These are phyloP conservation scores for Plasmodium cynomolgi DNA, from an alignment of 169 alveolate species.

Conservation along the genomic window DNA sequence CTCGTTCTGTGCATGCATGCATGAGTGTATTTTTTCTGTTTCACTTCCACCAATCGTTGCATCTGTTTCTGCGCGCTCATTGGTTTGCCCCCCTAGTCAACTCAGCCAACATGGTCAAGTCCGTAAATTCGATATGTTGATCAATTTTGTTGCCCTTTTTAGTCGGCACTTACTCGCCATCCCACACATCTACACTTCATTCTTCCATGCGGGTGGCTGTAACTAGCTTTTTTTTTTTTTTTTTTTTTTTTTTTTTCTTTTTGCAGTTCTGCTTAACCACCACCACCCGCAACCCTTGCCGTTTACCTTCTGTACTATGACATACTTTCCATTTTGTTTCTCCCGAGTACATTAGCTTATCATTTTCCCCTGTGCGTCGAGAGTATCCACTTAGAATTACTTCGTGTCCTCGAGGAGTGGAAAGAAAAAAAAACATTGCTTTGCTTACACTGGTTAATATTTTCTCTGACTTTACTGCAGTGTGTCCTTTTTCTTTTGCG, in stretches of 20 bases:
- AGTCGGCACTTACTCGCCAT: neutral
- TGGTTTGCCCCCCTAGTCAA: neutral
- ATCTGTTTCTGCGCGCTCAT: neutral
- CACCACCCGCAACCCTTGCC: neutral
- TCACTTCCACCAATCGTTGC: neutral
- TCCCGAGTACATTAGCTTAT: neutral
- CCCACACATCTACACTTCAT: neutral
- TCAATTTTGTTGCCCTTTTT: neutral
- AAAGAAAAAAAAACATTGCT: no score
- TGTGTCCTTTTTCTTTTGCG: neutral
- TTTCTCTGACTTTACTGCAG: neutral
- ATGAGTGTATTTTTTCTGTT: neutral
- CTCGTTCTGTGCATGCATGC: conserved; percentile 3
- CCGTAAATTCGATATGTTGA: neutral
- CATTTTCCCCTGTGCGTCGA: neutral
- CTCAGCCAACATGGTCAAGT: neutral
- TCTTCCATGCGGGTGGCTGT: neutral
- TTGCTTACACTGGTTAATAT: neutral
- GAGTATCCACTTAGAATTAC: neutral
- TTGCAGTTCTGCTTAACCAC: neutral
- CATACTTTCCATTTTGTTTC: neutral
- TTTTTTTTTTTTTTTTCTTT: neutral
- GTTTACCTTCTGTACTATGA: neutral
- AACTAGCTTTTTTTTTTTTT: neutral
- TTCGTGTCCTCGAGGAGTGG: neutral